Conservation (phyloP, 2,329 filamentous ascomycete genomes). For the Exophiala oligosperma region DNA sequence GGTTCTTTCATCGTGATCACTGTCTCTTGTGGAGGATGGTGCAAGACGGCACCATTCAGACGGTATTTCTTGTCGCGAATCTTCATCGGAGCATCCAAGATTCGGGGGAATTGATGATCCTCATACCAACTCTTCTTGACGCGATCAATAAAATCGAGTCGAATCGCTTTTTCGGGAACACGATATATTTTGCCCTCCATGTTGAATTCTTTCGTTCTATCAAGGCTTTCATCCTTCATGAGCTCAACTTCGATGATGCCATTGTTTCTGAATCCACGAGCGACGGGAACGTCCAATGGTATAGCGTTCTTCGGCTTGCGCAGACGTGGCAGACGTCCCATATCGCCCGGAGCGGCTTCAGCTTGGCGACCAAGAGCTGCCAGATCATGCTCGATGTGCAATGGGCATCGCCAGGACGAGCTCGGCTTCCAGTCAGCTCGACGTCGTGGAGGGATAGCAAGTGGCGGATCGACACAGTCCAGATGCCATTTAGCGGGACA, state of each 20-base stretch:
- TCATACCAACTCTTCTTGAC: slow-evolving; percentile 47
- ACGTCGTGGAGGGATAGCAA: slow-evolving; percentile 71
- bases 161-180: slow-evolving; percentile 63
- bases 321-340: slow-evolving; percentile 43
- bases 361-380: slow-evolving; percentile 54
- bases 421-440: slow-evolving; percentile 54
- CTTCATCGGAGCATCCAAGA: slow-evolving; percentile 14
- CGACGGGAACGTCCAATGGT: slow-evolving; percentile 48
- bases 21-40: slow-evolving; percentile 27
- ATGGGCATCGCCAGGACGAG: slow-evolving; percentile 81
- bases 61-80: slow-evolving; percentile 21
- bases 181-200: slow-evolving; percentile 67
- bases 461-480: slow-evolving; percentile 84
- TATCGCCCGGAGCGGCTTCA: slow-evolving; percentile 23
- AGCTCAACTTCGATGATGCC: slow-evolving; percentile 70
- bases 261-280: slow-evolving; percentile 68
- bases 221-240: slow-evolving; percentile 51
- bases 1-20: slow-evolving; percentile 31
- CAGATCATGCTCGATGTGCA: slow-evolving; percentile 78
- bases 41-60: slow-evolving; percentile 16
- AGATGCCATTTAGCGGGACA: slow-evolving; percentile 86
- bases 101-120: slow-evolving; percentile 30
- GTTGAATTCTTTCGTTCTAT: slow-evolving; percentile 58
- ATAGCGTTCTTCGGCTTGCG: slow-evolving; percentile 52
- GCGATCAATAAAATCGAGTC: slow-evolving; percentile 70